Base-by-base conservation (phyloP, 768 basidiomycete genomes). In the Coprinellus micaceus region DNA sequence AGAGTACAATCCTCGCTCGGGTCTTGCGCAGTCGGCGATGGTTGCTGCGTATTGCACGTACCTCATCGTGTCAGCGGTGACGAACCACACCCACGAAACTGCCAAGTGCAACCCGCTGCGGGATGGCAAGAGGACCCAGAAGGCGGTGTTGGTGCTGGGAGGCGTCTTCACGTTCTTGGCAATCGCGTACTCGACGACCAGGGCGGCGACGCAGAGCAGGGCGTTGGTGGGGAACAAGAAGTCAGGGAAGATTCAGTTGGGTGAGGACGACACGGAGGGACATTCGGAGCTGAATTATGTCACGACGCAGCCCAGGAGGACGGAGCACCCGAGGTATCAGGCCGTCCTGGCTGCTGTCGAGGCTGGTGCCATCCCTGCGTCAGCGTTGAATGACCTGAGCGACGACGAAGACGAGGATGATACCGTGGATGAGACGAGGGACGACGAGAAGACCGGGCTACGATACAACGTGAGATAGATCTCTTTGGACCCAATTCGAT, bases 41-140 rank as follows among this genome's bases (percentile, higher is more conserved):
- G 96, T 99, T n/a, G 91, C 91, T 3, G 91, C 87, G 1, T 99
- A 99, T 70, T 97, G 92, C 75, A 94, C 94, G 2, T 99, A 99
- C 69, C 86, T 99, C 58, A 84, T 92, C 63, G 89, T 92, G 28
- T 94, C 91, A 17, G 97, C 97, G 3, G 85, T 99, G 56, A 89
- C 87, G 59, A 98, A 98, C 67, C 92, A 96, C 71, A 84, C 84
- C 7, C 89, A 95, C 63, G 78, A 83, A 53, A 72, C 76, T 3
- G 74, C 77, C 45, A 74, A 78, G 21, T 99, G 97, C 77, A 98
- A 98, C 69, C 97, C 97, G 0, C 79, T 98, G 10, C 86, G 85
- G 47, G 81, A 83, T 57, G 83, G 80, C 9, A 72, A 75, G 54
- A 82, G 82, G 47, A 90, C 95, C 0, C 85, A 87, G 58, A 93